These are phyloP conservation scores for Lactifluus subvellereus DNA, from an alignment of 768 basidiomycete species.

Conservation along the genomic window DNA sequence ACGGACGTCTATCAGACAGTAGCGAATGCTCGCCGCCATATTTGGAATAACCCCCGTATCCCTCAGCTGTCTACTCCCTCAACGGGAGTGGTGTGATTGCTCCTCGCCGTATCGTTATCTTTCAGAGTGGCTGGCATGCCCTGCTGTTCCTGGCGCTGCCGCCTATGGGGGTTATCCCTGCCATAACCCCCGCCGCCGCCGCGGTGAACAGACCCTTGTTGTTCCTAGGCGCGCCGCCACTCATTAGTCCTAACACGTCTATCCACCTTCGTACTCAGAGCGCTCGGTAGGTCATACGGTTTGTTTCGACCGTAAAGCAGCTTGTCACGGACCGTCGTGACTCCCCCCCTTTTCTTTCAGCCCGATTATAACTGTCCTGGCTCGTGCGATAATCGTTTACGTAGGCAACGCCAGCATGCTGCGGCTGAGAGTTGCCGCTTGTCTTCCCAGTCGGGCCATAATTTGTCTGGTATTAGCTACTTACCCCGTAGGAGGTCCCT, in stretches of 20 bases:
- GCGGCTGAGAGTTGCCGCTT: neutral
- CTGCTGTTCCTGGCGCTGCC: neutral
- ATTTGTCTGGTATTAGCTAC: neutral
- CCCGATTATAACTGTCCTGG: no score
- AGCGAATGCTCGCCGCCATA: neutral
- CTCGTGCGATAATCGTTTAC: neutral
- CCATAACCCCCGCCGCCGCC: neutral
- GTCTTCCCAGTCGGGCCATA: neutral
- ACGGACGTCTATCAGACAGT: neutral
- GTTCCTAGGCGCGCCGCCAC: neutral
- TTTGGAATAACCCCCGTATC: neutral
- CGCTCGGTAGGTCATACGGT: neutral
- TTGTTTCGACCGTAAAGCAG: slow-evolving; percentile 3
- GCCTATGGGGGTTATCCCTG: neutral
- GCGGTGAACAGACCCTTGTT: neutral
- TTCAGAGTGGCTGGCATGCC: neutral
- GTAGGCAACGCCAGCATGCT: neutral
- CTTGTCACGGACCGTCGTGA: neutral
- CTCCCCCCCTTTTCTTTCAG: no score
- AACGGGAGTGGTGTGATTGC: no score
- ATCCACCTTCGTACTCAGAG: slow-evolving; percentile 1
- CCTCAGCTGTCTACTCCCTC: neutral
- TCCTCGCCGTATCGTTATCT: slow-evolving; percentile 5
- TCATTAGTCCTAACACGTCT: neutral
- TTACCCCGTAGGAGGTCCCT: neutral